Base-by-base conservation (phyloP, 805 yeast species). In the Lipomyces starkeyi region DNA sequence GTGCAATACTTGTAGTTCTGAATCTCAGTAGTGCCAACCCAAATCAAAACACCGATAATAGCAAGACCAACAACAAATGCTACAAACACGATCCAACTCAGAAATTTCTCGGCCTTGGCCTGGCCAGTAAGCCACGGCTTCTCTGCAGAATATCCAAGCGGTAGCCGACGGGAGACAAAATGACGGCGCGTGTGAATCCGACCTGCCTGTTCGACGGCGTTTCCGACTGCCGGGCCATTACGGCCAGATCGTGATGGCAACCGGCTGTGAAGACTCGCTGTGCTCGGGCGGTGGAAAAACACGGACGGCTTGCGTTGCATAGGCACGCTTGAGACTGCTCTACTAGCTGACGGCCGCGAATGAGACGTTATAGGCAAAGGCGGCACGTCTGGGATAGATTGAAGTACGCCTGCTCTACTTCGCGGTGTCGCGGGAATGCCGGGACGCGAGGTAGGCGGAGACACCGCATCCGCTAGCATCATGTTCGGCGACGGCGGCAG, bases 51-150 rank as follows among this genome's bases (percentile, higher is more conserved):
- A 17, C 60, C 71, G 34, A 66, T 35, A 9, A 68, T 22, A 22
- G 25, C 69, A 17, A 35, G 5, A 13, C 69, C 71, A 27, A 68
- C 22, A 14, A 37, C 54, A 20, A 27, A 47, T 2, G 66, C 54
- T 13, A 59, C 64, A 22, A 58, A 32, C 22, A 61, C 59, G 17
- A 65, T 62, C 35, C 49, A 62, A 13, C 32, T 20, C 53, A 57
- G 32, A 58, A 61, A 4, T 17, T 49, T 63, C 53, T 67, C 70
- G 37, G 59, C 67, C 5, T 47, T 40, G 11, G 67, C n/a, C 25
- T 58, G 59, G 9, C 61, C 27, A 35, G n/a, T 37, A 9, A 68
- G 58, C 71, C 71, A 68, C 20, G 71, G 69, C 64, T 68, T 68
- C 58, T 67, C 70, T 6, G 65, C 55, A 14, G 52, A 52, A 29